Conservation (phyloP, 2,329 filamentous ascomycete genomes). For the Dactylonectria macrodidyma region DNA sequence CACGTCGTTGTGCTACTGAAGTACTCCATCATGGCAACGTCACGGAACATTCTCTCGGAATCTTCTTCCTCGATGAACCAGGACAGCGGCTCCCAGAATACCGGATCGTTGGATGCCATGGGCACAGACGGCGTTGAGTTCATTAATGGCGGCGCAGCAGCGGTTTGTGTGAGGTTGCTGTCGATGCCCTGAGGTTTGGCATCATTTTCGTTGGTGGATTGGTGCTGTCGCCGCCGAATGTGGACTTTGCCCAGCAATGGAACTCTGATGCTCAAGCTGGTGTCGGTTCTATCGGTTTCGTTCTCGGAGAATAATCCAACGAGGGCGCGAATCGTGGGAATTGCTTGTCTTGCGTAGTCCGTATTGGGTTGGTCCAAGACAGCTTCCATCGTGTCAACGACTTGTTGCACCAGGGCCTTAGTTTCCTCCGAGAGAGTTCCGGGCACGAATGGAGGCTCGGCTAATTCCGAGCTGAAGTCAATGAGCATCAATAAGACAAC, state of each 20-base stretch:
- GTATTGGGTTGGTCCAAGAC: neutral
- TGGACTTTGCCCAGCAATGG: constrained; percentile 5
- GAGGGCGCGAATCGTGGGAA: constrained; percentile 1
- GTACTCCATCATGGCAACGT: constrained; percentile 5
- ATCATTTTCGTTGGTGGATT: neutral
- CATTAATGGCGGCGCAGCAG: neutral
- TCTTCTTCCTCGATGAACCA: constrained; percentile 9
- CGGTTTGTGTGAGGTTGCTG: neutral
- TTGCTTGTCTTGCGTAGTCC: constrained; percentile 1
- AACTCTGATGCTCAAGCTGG: neutral
- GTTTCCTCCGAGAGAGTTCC: neutral
- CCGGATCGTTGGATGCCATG: neutral
- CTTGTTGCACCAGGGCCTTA: constrained; percentile 3
- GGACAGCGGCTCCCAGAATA: constrained; percentile 3
- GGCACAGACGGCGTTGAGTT: neutral
- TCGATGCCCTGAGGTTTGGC: neutral
- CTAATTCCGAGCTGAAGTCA: neutral
- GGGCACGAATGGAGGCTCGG: neutral
- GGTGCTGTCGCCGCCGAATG: neutral
- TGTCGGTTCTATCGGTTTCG: neutral
- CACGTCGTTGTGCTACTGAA: neutral
- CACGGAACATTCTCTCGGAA: constrained; percentile 1
- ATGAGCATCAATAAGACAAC: neutral
- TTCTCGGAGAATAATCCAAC: neutral
- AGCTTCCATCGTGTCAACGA: neutral